These are phyloP conservation scores for Xylariaceae sp. DNA, from an alignment of 2,329 filamentous ascomycete species.

Conservation along the genomic window DNA sequence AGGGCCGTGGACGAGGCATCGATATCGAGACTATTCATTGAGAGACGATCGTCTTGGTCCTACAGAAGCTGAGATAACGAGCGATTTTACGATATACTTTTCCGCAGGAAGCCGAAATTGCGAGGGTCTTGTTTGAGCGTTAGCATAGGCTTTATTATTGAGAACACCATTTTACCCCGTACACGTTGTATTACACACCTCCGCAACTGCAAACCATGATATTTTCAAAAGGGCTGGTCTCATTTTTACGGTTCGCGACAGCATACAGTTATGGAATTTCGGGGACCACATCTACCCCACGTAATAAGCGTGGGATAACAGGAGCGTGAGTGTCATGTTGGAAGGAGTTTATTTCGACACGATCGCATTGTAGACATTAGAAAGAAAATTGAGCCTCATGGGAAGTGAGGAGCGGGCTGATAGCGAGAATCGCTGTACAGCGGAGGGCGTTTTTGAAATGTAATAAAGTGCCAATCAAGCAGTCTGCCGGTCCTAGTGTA, in stretches of 20 bases:
- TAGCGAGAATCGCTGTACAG: conserved; percentile 6
- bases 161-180: conserved; percentile 27
- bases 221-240: conserved; percentile 21
- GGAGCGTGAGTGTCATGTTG: not conserved
- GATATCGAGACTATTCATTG: conserved; percentile 14
- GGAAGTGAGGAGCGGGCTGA: not conserved
- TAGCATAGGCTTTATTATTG: conserved; percentile 30
- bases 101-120: not conserved
- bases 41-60: not conserved
- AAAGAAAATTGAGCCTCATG: conserved; percentile 3
- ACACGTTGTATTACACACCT: conserved; percentile 36
- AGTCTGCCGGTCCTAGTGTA: too few species aligned
- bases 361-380: conserved; percentile 20
- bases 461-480: conserved; percentile 10
- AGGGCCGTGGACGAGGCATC: conserved; percentile 37
- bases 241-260: conserved; percentile 25
- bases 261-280: not conserved
- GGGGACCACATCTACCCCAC: conserved; percentile 2
- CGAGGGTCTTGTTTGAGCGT: conserved; percentile 22
- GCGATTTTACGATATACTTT: conserved; percentile 25
- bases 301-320: conserved; percentile 1
- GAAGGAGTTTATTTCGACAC: conserved; percentile 1
- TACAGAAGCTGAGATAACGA: conserved; percentile 3
- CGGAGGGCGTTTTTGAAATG: not conserved
- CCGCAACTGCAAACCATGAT: conserved; percentile 4